Evolutionary conservation across 805 yeast species (phyloP), one percentile per base, ranked within the genome.

Genomic region (Ogataea nitratoaversa): DNA sequence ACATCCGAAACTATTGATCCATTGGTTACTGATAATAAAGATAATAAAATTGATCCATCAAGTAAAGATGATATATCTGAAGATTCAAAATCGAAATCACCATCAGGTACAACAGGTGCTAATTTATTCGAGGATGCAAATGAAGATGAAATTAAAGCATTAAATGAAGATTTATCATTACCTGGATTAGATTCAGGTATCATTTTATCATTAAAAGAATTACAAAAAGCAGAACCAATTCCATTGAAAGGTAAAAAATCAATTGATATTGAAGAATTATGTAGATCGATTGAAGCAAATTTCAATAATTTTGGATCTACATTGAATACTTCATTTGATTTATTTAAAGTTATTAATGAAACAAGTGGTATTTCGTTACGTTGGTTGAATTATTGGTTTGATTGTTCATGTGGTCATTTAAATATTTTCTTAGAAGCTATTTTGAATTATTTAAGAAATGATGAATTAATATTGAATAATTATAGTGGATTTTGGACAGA

Each of bases 331-430:
- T 49, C 62, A 0, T 50, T 46, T 34, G 62, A 56, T 8, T 46
- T 60, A 32, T 58, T 56, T 42, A 53, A 56, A 34, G 53, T 49
- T 12, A 43, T 59, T 38, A 49, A 53, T 39, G 61, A 57, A 35
- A 52, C 50, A 34, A 54, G 59, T 11, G 62, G 62, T 1, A 40
- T 60, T 19, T 56, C 60, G 5, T 37, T 55, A 48, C 51, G 57
- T 33, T 60, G 65, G 65, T 45, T 57, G 19, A 53, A 52, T 30
- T 57, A 57, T 35, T 60, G 65, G 65, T 60, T 56, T 49, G 62
- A 58, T 38, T 58, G 63, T 37, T 58, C 62, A 7, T 59, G 62
- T 45, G 64, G 65, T 34, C 57, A 57, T 47, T 50, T 59, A 27
- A 58, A 51, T 30, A 44, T 57, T 4, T 59, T 60, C 25, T 45